Evolutionary conservation across 2,329 filamentous ascomycete genomes (phyloP), one percentile per base, ranked within the genome.

Genomic region (Myriosclerotinia duriaeana): DNA sequence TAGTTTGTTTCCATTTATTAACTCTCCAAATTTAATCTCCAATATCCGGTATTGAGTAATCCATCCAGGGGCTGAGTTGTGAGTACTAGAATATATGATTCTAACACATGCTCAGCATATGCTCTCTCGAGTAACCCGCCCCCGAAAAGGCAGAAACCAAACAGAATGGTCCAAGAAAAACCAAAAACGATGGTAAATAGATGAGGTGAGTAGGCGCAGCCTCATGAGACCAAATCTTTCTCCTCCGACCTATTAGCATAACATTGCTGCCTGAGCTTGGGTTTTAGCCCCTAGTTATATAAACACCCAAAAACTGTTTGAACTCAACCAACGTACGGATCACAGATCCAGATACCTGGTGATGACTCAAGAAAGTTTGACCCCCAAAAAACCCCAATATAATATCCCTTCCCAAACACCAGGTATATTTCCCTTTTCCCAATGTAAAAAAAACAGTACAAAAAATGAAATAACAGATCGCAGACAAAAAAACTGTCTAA

Each of bases 361-460:
- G 38, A 56, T 65, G 67, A 65, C 56, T 53, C 15, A 68, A 64
- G 65, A 66, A 63, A 52, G 56, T 44, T 44, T 65, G 5, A 48
- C 22, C 11, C 63, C 60, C 34, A 46, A 17, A 50, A 69, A 58
- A 67, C 8, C 66, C 20, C 40, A 50, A 48, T 54, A 61, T 58
- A 30, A 44, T 66, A 50, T 66, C 66, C 66, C 54, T 65, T 69
- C 69, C 68, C 69, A 59, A 73, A 75, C 73, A 74, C 74, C 74
- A 69, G 73, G 73, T 74, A 76, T 74, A 72, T 68, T 72, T 68
- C 72, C 73, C 70, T 73, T 72, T 72, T 66, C 72, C 69, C 73
- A 70, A 75, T 75, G 72, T 72, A 68, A 70, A 53, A n/a, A 53
- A 55, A 36, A 44, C 67, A 64, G 30, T 62, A 66, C 65, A 66